phyloP scores from a whole-genome alignment of 2,329 filamentous ascomycete species.

The Phaeosphaeriaceae sp. region DNA sequence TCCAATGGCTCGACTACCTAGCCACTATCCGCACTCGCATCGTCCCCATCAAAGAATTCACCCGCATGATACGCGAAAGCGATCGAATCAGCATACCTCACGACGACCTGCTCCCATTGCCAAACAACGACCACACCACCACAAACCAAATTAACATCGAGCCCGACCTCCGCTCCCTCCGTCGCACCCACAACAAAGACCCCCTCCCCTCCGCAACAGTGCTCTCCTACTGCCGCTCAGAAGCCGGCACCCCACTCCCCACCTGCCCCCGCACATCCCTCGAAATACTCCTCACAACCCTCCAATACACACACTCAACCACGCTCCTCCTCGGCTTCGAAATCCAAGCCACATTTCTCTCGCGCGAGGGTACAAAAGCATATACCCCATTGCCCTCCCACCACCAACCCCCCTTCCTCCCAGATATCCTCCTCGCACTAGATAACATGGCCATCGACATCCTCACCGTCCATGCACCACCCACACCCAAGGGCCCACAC shows the following conservation, averaged over 20 bases:
- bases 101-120: conserved; percentile 69
- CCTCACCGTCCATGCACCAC: conserved; percentile 78
- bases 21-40: conserved; percentile 70
- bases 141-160: conserved; percentile 71
- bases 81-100: conserved; percentile 65
- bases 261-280: conserved; percentile 66
- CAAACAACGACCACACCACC: conserved; percentile 66
- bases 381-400: conserved; percentile 8
- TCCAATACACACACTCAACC: conserved; percentile 60
- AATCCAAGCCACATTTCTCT: conserved; percentile 77
- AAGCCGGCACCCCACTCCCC: conserved; percentile 57
- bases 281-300: conserved; percentile 57
- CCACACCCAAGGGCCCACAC: conserved; percentile 71
- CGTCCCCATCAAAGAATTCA: conserved; percentile 63
- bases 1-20: conserved; percentile 83
- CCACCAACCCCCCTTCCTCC: conserved; percentile 59
- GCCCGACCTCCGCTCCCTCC: conserved; percentile 70
- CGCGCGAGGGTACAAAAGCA: too few species aligned
- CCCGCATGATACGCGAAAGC: conserved; percentile 42
- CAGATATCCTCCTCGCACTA: conserved; percentile 69
- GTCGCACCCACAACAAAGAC: conserved; percentile 55
- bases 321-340: conserved; percentile 77
- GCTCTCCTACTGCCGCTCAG: conserved; percentile 69
- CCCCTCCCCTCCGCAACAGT: conserved; percentile 65
- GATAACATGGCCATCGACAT: conserved; percentile 68